A percentile compares a stretch with the other conserved stretches of the same genome.
These are phyloP conservation scores for Chrysoporthe puriensis DNA, from an alignment of 2,329 filamentous ascomycete genomes.

Conservation along the genomic window DNA sequence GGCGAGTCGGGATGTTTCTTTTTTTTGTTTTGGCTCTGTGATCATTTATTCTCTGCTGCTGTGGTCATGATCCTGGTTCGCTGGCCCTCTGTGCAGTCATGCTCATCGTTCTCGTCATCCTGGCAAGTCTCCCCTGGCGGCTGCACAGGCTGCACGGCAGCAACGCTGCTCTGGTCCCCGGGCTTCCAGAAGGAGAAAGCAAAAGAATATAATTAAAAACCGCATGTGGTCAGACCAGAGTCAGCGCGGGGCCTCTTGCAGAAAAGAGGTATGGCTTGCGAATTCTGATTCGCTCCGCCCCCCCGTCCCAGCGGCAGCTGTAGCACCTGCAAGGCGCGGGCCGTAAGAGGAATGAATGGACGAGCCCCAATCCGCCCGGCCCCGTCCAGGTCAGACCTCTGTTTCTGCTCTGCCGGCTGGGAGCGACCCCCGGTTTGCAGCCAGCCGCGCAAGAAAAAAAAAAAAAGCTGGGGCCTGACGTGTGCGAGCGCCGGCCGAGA, in stretches of 20 bases:
- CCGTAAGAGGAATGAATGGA: too few relatives aligned
- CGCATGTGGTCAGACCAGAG: not conserved
- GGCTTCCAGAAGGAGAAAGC: not conserved
- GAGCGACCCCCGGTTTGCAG: too few relatives aligned
- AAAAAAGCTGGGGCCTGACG: not conserved
- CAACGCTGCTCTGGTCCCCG: not conserved
- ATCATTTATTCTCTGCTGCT: not conserved
- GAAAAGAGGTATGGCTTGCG: too few relatives aligned
- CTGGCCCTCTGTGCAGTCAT: not conserved
- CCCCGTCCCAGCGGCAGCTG: too few relatives aligned
- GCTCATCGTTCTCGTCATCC: not conserved
- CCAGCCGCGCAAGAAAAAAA: not conserved
- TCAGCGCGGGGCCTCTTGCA: not conserved
- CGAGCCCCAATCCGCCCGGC: too few relatives aligned
- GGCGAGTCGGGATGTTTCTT: not conserved
- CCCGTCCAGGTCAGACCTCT: not conserved
- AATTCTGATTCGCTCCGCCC: too few relatives aligned
- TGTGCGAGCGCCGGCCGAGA: not conserved
- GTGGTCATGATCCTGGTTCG: not conserved
- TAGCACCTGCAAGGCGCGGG: too few relatives aligned
- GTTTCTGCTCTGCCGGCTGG: constrained; percentile 3
- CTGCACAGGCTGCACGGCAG: not conserved
- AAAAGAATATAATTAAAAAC: not conserved
- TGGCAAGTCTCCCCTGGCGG: not conserved
- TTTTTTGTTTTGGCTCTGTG: not conserved